These are phyloP conservation scores for Ceratocystis cubensis DNA, from an alignment of 2,329 filamentous ascomycete species.

Conservation along the genomic window DNA sequence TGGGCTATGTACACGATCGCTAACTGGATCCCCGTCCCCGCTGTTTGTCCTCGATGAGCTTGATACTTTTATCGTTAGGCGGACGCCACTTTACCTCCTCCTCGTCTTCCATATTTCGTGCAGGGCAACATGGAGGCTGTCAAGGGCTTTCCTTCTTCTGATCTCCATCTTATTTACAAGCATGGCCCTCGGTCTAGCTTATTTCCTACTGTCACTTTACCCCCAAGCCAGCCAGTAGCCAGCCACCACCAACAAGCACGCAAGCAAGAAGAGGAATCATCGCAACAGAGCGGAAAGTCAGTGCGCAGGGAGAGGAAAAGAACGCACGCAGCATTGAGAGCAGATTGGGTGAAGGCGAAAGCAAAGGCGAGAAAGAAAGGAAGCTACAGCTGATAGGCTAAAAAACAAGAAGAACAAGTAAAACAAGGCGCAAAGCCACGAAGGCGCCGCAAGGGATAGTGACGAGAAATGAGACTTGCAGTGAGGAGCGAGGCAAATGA, in stretches of 20 bases:
- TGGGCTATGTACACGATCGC: no score
- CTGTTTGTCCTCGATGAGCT: background rate
- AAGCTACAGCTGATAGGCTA: background rate
- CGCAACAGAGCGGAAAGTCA: no score
- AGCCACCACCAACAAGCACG: no score
- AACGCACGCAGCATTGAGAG: no score
- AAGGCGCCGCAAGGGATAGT: background rate
- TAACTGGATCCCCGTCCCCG: background rate
- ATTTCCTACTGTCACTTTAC: no score
- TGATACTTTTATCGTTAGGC: background rate
- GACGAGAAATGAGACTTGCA: background rate
- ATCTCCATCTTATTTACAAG: no score
- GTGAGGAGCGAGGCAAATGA: background rate
- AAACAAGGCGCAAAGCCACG: constrained; percentile 1
- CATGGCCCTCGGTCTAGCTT: no score
- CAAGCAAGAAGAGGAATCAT: no score
- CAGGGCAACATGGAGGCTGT: background rate
- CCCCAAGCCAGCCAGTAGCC: no score
- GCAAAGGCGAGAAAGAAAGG: background rate
- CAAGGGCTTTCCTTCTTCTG: background rate
- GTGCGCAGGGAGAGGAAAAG: no score
- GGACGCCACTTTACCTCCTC: background rate
- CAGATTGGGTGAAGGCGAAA: background rate
- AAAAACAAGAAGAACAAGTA: background rate
- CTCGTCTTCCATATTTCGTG: background rate